Percentiles rank a stretch among this genome's conserved stretches.
Conservation (phyloP, 2,329 filamentous ascomycete genomes). For the Epichloe sibirici region DNA sequence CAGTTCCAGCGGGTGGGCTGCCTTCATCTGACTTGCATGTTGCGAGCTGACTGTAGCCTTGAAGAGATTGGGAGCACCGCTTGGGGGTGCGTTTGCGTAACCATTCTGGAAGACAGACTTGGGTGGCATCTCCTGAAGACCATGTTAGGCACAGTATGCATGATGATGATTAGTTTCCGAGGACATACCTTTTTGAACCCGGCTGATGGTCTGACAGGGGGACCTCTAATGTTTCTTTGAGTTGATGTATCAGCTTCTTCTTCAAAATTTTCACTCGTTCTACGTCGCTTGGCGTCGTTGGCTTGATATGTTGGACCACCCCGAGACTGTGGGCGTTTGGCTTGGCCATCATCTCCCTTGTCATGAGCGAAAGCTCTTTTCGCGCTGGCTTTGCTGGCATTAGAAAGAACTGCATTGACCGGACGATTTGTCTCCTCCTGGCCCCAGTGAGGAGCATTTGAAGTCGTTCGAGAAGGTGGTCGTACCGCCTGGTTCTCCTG, state of each 20-base stretch:
- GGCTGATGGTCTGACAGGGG: conserved; percentile 72
- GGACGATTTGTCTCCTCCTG: conserved; percentile 50
- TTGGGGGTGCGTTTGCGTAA: conserved; percentile 46
- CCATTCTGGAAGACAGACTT: conserved; percentile 50
- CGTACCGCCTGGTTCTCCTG: conserved; percentile 25
- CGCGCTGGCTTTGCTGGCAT: conserved; percentile 44
- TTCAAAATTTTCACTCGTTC: conserved; percentile 61
- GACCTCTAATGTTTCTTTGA: conserved; percentile 56
- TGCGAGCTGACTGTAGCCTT: conserved; percentile 55
- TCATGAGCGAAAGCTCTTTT: conserved; percentile 66
- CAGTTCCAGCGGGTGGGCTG: conserved; percentile 65
- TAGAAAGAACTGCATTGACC: conserved; percentile 48
- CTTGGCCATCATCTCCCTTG: conserved; percentile 40
- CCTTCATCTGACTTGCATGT: conserved; percentile 51
- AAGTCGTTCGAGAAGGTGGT: conserved; percentile 46
- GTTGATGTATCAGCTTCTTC: conserved; percentile 48
- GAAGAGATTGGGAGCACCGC: conserved; percentile 45
- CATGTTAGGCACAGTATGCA: background rate
- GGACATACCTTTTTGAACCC: conserved; percentile 52
- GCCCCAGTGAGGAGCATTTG: conserved; percentile 34
- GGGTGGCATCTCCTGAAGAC: conserved; percentile 40
- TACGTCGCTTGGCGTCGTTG: conserved; percentile 67
- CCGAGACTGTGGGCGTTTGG: conserved; percentile 32
- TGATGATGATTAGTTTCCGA: background rate
- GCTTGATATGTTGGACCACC: conserved; percentile 51